A percentile compares a stretch with the other conserved stretches of the same genome.
These are phyloP conservation scores for Boletus huronensis DNA, from an alignment of 768 basidiomycete genomes.

Conservation along the genomic window DNA sequence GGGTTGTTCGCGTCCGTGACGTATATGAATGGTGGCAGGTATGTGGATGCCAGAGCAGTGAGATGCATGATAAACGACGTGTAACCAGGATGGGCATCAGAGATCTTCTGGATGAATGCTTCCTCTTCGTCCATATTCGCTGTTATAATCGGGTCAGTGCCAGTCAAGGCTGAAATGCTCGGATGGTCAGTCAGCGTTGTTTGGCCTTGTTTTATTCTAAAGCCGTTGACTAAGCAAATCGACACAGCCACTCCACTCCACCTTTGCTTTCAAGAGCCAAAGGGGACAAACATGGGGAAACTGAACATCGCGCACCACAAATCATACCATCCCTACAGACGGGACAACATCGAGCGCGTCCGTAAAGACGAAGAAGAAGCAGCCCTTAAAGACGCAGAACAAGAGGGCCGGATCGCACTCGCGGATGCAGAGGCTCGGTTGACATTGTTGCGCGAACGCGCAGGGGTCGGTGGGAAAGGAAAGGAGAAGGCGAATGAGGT, in stretches of 20 bases:
- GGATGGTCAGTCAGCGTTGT: background rate
- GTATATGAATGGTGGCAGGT: constrained; percentile 65
- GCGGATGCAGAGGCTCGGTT: constrained; percentile 83
- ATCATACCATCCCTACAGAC: constrained; percentile 82
- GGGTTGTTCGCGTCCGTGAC: constrained; percentile 55
- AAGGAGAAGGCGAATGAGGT: constrained; percentile 35
- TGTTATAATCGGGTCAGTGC: background rate
- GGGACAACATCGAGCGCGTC: constrained; percentile 82
- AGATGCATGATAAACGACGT: constrained; percentile 23
- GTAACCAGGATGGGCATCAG: constrained; percentile 24
- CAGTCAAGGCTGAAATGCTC: background rate
- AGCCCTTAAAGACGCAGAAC: constrained; percentile 55
- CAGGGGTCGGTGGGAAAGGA: constrained; percentile 42
- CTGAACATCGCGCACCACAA: constrained; percentile 91
- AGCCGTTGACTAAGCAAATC: constrained; percentile 10
- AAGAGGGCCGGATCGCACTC: constrained; percentile 68
- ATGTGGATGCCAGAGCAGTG: constrained; percentile 30
- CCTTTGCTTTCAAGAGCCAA: no score
- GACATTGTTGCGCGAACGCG: constrained; percentile 57
- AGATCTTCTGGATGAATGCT: background rate
- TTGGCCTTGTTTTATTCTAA: constrained; percentile 16
- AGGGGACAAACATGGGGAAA: constrained; percentile 10
- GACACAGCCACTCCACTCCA: background rate
- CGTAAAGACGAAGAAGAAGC: constrained; percentile 82
- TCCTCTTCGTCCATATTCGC: constrained; percentile 19